Evolutionary conservation across 306 rosid genomes (phyloP).

Genomic region (Trifolium fragiferum): DNA sequence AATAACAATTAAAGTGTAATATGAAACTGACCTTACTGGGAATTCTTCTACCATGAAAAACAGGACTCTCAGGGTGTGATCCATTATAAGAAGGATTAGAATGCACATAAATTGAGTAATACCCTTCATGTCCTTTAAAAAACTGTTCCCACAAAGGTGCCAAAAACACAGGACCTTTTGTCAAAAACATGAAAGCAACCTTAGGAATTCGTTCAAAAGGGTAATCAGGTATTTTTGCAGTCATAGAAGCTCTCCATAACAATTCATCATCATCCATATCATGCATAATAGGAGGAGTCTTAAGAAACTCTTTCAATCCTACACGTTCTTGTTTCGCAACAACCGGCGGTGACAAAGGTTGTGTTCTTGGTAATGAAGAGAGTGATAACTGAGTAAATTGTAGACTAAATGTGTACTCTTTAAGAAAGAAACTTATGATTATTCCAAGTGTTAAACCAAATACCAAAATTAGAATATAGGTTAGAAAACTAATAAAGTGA

Average conservation of each 20-base stretch:
- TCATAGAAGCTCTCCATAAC: conserved; percentile 88
- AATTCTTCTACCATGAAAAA: conserved; percentile 67
- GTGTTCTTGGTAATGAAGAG: conserved; percentile 42
- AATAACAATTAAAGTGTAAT: too few species aligned
- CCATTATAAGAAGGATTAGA: conserved; percentile 77
- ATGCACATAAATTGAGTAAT: conserved; percentile 80
- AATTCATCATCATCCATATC: conserved; percentile 75
- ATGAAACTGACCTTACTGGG: conserved; percentile 89
- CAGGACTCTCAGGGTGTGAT: conserved; percentile 59
- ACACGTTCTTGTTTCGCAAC: conserved; percentile 33
- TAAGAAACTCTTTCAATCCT: conserved; percentile 59
- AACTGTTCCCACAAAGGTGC: conserved; percentile 88
- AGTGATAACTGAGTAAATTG: conserved; percentile 63
- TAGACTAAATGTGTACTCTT: conserved; percentile 59
- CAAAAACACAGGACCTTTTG: conserved; percentile 70
- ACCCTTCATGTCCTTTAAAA: conserved; percentile 73
- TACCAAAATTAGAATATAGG: conserved; percentile 54
- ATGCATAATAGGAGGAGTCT: conserved; percentile 58
- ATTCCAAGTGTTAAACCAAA: conserved; percentile 69
- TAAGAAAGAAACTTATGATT: conserved; percentile 51
- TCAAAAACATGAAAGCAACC: conserved; percentile 88
- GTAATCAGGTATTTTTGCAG: conserved; percentile 50
- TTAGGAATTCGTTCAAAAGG: conserved; percentile 71
- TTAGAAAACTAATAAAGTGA: conserved; percentile 49
- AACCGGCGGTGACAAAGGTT: conserved; percentile 10